phyloP scores from a whole-genome alignment of 2,329 filamentous ascomycete species.

The Achaetomium macrosporum region DNA sequence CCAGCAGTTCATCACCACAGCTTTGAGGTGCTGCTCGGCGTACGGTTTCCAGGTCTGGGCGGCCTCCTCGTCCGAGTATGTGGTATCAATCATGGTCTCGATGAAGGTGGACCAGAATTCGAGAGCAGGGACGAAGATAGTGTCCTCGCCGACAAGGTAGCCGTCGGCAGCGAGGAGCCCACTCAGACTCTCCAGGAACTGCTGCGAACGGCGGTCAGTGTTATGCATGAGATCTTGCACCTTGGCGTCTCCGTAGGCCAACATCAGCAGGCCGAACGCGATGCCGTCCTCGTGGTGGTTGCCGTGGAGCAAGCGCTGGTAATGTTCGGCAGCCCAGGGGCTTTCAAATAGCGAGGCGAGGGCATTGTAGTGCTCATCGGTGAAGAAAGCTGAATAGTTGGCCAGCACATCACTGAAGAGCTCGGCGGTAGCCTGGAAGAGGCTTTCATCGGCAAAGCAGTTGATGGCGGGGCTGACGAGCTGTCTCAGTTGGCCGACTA shows the following conservation, averaged over 20 bases:
- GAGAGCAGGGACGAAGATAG: slow-evolving; percentile 65
- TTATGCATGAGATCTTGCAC: slow-evolving; percentile 53
- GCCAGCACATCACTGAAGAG: slow-evolving; percentile 59
- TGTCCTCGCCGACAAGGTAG: slow-evolving; percentile 64
- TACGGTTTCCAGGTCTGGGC: slow-evolving; percentile 50
- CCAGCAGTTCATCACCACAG: slow-evolving; percentile 61
- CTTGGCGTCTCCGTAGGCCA: slow-evolving; percentile 64
- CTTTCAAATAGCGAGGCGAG: slow-evolving; percentile 56
- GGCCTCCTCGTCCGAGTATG: slow-evolving; percentile 45
- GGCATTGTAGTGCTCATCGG: slow-evolving; percentile 49
- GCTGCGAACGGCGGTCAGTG: slow-evolving; percentile 43
- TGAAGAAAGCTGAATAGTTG: slow-evolving; percentile 60
- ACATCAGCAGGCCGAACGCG: slow-evolving; percentile 60
- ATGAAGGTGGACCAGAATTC: slow-evolving; percentile 79
- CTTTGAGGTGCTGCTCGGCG: slow-evolving; percentile 54
- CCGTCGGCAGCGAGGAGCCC: slow-evolving; percentile 62
- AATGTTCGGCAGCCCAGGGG: slow-evolving; percentile 51
- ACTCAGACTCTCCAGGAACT: slow-evolving; percentile 53
- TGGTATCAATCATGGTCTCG: slow-evolving; percentile 58
- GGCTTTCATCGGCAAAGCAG: slow-evolving; percentile 52
- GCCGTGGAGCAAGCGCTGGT: slow-evolving; percentile 49
- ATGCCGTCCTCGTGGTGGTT: slow-evolving; percentile 59
- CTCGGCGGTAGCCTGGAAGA: slow-evolving; percentile 57
- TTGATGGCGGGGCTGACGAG: slow-evolving; percentile 55
- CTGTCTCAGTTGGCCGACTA: slow-evolving; percentile 53